Conservation (phyloP, 139 green algal species). For the Zygnema cylindricum region DNA sequence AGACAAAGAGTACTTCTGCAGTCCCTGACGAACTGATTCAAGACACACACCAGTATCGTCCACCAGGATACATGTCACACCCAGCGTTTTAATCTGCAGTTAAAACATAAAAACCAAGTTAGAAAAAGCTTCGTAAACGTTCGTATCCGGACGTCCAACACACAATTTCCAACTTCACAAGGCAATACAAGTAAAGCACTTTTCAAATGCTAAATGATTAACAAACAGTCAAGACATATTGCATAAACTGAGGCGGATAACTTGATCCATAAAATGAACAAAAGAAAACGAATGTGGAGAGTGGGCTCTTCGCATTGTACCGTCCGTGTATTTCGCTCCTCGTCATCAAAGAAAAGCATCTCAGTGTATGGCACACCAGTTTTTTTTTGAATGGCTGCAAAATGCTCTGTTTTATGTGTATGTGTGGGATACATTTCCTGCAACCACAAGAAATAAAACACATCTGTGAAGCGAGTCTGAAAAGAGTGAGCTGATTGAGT, state of each 20-base stretch:
- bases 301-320: too few species aligned
- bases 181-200: too few species aligned
- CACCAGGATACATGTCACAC: conserved; percentile 37
- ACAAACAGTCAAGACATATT: background rate
- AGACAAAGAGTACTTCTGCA: background rate
- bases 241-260: background rate
- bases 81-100: background rate
- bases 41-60: background rate
- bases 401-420: conserved; percentile 61
- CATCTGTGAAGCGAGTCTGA: too few species aligned
- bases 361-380: conserved; percentile 48
- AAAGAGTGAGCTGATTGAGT: too few species aligned
- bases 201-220: conserved; percentile 1
- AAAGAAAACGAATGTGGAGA: too few species aligned
- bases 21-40: background rate
- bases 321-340: conserved; percentile 51
- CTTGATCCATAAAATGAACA: background rate
- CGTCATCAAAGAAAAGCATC: conserved; percentile 63
- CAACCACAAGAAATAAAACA: background rate
- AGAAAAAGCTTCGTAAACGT: too few species aligned
- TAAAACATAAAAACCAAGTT: conserved; percentile 6
- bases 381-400: conserved; percentile 31
- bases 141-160: too few species aligned
- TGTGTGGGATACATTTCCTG: conserved; percentile 56
- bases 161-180: too few species aligned